These are phyloP conservation scores for Ochromonas danica DNA, from an alignment of 108 stramenopile species.

Conservation along the genomic window DNA sequence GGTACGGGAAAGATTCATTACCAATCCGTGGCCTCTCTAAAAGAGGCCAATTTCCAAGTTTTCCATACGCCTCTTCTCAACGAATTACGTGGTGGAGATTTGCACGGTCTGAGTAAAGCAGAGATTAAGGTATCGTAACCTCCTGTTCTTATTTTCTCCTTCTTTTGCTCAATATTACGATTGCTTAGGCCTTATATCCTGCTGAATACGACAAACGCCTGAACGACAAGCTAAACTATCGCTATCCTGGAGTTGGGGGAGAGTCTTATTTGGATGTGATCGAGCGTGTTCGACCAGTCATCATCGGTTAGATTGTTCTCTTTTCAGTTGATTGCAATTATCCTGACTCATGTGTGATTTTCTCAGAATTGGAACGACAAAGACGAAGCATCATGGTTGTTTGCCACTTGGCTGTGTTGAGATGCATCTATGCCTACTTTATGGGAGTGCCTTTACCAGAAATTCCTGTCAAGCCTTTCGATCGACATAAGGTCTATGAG, in stretches of 20 bases:
- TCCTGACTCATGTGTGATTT: background rate
- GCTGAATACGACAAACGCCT: constrained; percentile 45
- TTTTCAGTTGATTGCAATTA: background rate
- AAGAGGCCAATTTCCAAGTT: constrained; percentile 43
- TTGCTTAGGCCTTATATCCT: constrained; percentile 41
- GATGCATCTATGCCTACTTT: constrained; percentile 60
- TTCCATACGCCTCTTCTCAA: constrained; percentile 56
- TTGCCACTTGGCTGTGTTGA: constrained; percentile 55
- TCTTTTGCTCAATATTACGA: background rate
- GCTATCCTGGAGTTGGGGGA: constrained; percentile 58
- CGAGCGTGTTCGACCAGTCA: constrained; percentile 56
- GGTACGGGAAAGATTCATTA: constrained; percentile 52
- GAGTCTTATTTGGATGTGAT: constrained; percentile 64
- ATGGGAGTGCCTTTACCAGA: constrained; percentile 53
- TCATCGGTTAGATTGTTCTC: constrained; percentile 42
- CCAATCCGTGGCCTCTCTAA: constrained; percentile 28
- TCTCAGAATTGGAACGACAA: constrained; percentile 4
- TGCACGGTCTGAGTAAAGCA: constrained; percentile 46
- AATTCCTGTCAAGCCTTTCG: constrained; percentile 39
- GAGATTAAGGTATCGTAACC: constrained; percentile 37
- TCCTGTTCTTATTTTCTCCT: background rate
- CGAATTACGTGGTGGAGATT: constrained; percentile 54
- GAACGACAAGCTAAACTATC: constrained; percentile 55
- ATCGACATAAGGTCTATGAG: constrained; percentile 24
- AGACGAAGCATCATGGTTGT: constrained; percentile 49